A percentile compares a stretch with the other conserved stretches of the same genome.
Conservation (phyloP, 495 filamentous ascomycete genomes). For the Neurospora sublineolata region DNA sequence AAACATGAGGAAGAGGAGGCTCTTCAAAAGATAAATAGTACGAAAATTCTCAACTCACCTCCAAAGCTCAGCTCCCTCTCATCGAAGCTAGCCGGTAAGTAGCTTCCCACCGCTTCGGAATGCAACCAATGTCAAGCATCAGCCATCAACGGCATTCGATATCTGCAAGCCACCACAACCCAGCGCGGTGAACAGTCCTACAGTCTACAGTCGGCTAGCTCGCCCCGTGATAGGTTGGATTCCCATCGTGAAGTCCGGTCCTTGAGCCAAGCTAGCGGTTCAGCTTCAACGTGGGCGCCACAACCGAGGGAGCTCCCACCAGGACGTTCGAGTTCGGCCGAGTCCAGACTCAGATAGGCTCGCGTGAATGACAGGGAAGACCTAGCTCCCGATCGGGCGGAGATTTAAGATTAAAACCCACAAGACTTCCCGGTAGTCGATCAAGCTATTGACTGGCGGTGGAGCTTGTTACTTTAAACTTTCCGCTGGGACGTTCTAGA, state of each 20-base stretch:
- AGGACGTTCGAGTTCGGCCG: background rate
- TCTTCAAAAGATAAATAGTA: background rate
- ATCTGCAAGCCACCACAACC: background rate
- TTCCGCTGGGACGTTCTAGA: background rate
- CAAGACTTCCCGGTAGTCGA: background rate
- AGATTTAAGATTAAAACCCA: background rate
- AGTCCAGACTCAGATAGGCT: background rate
- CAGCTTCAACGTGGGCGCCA: background rate
- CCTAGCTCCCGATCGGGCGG: background rate
- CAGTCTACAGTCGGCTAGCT: background rate
- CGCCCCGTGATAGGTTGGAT: background rate
- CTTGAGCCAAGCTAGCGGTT: background rate
- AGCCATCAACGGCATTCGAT: background rate
- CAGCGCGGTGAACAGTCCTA: background rate
- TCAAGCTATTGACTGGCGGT: background rate
- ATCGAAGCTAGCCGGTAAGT: background rate
- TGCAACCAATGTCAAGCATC: background rate
- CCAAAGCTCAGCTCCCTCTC: background rate
- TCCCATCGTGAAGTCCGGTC: background rate
- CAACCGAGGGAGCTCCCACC: background rate
- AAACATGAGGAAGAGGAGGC: background rate
- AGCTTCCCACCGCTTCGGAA: background rate
- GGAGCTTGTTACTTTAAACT: background rate
- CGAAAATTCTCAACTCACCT: background rate
- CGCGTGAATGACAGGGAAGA: background rate